phyloP scores from a whole-genome alignment of 495 filamentous ascomycete species.

The Collariella sp. region DNA sequence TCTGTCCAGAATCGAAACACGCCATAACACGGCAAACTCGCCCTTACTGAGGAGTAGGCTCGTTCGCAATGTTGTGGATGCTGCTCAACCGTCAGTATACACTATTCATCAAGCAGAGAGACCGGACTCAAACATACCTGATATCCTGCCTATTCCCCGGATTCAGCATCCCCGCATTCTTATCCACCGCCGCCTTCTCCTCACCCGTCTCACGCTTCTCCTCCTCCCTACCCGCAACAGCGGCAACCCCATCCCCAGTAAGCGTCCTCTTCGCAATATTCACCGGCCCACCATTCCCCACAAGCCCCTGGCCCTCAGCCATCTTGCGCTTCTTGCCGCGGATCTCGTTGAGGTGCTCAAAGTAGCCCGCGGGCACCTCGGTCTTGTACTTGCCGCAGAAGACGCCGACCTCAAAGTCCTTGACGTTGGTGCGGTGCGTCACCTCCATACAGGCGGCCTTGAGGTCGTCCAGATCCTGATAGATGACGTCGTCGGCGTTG shows the following conservation, averaged over 20 bases:
- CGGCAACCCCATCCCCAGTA: neutral
- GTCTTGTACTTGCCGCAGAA: constrained; percentile 92
- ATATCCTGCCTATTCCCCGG: constrained; percentile 13
- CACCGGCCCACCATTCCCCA: constrained; percentile 19
- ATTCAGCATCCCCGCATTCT: constrained; percentile 1
- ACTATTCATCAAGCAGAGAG: too few relatives aligned
- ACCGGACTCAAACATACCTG: constrained; percentile 7
- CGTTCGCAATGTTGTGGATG: constrained; percentile 1
- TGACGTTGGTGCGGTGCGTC: constrained; percentile 44
- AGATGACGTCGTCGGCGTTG: constrained; percentile 86
- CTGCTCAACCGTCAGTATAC: neutral
- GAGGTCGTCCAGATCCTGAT: constrained; percentile 77
- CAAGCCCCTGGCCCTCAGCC: neutral
- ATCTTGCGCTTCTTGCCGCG: constrained; percentile 62
- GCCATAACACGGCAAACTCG: too few relatives aligned
- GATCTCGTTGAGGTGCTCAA: constrained; percentile 70
- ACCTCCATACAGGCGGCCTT: constrained; percentile 71
- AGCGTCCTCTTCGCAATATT: constrained; percentile 11
- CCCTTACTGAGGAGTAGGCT: neutral
- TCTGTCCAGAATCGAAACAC: neutral
- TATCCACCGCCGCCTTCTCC: neutral
- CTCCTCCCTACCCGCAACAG: neutral
- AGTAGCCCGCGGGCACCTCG: constrained; percentile 72
- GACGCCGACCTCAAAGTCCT: constrained; percentile 84
- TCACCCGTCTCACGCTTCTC: too few relatives aligned